Conservation (phyloP, 2,329 filamentous ascomycete genomes). For the Aspergillus brunneoviolaceus region DNA sequence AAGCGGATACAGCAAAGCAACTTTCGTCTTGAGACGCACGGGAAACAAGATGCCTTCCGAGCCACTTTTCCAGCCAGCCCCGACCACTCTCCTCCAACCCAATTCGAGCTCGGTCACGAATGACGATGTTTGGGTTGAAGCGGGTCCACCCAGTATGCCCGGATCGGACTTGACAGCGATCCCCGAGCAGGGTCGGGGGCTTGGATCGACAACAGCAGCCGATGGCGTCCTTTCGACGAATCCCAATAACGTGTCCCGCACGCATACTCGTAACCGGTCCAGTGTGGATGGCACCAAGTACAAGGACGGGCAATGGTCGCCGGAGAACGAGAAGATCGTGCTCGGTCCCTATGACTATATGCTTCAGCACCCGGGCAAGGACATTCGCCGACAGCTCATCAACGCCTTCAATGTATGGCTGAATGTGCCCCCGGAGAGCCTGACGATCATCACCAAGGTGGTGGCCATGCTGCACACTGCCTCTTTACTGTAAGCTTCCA, state of each 20-base stretch:
- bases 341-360: conserved; percentile 49
- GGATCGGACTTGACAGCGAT: conserved; percentile 54
- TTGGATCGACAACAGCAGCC: conserved; percentile 37
- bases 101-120: not conserved
- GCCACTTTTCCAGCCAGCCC: conserved; percentile 7
- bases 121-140: not conserved
- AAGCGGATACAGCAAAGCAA: not conserved
- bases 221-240: conserved; percentile 42
- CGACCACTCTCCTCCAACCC: conserved; percentile 4
- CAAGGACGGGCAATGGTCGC: conserved; percentile 38
- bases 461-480: conserved; percentile 49
- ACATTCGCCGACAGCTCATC: conserved; percentile 46
- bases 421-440: conserved; percentile 41
- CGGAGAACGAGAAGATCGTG: conserved; percentile 44
- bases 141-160: conserved; percentile 7
- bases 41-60: conserved; percentile 8
- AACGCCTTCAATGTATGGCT: conserved; percentile 48
- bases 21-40: not conserved
- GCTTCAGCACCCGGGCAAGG: conserved; percentile 46
- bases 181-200: conserved; percentile 52
- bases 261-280: conserved; percentile 37
- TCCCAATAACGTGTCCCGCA: conserved; percentile 20
- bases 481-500: conserved; percentile 41
- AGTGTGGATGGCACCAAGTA: conserved; percentile 42
- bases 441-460: conserved; percentile 45